Evolutionary conservation across 805 yeast species (phyloP).

Genomic region (Starmerella bombicola): DNA sequence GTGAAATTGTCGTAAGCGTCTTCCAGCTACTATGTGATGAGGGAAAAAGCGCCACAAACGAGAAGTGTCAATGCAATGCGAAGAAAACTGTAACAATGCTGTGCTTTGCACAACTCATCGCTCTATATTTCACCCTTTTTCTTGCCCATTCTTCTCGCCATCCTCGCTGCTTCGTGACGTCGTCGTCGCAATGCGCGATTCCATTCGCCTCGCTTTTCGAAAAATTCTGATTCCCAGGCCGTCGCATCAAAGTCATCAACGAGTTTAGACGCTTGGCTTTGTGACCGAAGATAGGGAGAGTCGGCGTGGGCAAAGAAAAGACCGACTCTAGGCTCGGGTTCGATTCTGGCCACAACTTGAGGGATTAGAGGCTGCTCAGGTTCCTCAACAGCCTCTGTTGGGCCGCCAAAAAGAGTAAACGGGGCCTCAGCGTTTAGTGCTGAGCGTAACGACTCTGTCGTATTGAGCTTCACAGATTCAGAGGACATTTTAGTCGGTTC

Average conservation of each 20-base stretch:
- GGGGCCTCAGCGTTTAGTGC: slow-evolving; percentile 39
- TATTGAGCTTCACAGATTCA: slow-evolving; percentile 3
- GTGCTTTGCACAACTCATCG: background rate
- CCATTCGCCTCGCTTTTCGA: slow-evolving; percentile 71
- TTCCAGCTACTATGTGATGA: no score
- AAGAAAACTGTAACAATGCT: no score
- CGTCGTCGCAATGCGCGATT: slow-evolving; percentile 62
- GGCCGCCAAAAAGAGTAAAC: slow-evolving; percentile 35
- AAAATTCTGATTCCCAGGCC: slow-evolving; percentile 64
- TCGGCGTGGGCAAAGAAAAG: slow-evolving; percentile 72
- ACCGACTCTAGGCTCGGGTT: slow-evolving; percentile 31
- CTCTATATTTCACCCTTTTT: slow-evolving; percentile 10
- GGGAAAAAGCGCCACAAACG: no score
- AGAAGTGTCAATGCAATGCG: no score
- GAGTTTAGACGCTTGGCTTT: slow-evolving; percentile 59
- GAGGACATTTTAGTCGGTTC: slow-evolving; percentile 4
- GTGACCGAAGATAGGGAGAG: slow-evolving; percentile 79
- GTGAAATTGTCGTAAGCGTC: no score
- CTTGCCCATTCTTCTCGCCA: slow-evolving; percentile 14
- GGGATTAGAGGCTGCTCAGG: slow-evolving; percentile 28
- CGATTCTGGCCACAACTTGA: slow-evolving; percentile 19
- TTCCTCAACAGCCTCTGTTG: slow-evolving; percentile 31
- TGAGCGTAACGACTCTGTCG: slow-evolving; percentile 50
- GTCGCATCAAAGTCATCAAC: slow-evolving; percentile 29
- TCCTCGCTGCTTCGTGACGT: slow-evolving; percentile 46